A percentile compares a stretch with the other conserved stretches of the same genome.
Conservation (phyloP, 2,329 filamentous ascomycete genomes). For the Cordyceps cicadae region DNA sequence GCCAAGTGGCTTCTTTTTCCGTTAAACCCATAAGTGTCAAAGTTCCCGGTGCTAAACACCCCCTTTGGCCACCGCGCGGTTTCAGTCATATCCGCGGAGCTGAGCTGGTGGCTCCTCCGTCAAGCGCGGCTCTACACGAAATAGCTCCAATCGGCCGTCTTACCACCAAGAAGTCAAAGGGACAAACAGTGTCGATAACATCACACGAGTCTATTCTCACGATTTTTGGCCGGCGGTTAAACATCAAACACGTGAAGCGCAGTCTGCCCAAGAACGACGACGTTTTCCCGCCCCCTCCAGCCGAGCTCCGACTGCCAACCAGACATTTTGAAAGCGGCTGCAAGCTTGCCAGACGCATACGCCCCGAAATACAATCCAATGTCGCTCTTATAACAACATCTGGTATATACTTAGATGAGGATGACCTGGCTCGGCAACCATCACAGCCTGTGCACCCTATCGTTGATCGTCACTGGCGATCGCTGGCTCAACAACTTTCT, state of each 20-base stretch:
- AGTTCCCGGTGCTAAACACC: conserved; percentile 56
- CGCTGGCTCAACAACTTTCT: conserved; percentile 55
- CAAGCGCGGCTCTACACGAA: not conserved
- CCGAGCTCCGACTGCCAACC: conserved; percentile 44
- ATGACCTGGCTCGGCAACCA: conserved; percentile 24
- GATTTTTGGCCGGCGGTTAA: not conserved
- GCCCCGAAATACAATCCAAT: conserved; percentile 34
- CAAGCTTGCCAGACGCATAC: conserved; percentile 42
- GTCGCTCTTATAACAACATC: not conserved
- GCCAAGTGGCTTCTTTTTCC: conserved; percentile 35
- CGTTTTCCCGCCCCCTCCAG: conserved; percentile 36
- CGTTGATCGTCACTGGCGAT: conserved; percentile 49
- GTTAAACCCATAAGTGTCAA: conserved; percentile 40
- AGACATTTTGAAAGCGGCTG: conserved; percentile 51
- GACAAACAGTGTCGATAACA: conserved; percentile 32
- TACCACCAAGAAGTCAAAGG: conserved; percentile 40
- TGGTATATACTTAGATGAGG: conserved; percentile 22
- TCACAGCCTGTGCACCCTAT: conserved; percentile 43
- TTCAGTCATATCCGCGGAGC: conserved; percentile 55
- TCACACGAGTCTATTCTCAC: conserved; percentile 36
- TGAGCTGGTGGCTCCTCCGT: not conserved
- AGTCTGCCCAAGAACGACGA: conserved; percentile 25
- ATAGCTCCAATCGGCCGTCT: not conserved
- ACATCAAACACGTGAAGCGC: conserved; percentile 16
- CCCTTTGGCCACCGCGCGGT: conserved; percentile 63